Evolutionary conservation across 352 stramenopile genomes (phyloP).

Genomic region (Pythium apleroticum): DNA sequence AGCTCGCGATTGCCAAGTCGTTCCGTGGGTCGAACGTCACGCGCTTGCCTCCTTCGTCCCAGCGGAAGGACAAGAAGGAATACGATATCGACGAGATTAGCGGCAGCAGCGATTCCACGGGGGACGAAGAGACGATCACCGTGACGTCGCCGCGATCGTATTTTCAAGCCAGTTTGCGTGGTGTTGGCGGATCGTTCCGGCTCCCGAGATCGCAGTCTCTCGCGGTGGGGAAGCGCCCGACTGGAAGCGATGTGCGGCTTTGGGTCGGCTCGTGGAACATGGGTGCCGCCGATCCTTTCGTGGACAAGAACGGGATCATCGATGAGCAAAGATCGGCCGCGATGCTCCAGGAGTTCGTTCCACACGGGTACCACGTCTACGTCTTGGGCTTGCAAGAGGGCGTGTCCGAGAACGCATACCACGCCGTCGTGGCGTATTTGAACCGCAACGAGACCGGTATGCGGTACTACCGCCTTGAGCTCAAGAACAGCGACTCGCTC

Average conservation of each 20-base stretch:
- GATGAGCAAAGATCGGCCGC: conserved; percentile 65
- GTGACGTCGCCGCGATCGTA: conserved; percentile 70
- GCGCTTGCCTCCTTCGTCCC: conserved; percentile 25
- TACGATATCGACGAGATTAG: conserved; percentile 41
- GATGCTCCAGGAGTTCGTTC: conserved; percentile 79
- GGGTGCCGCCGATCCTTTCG: conserved; percentile 76
- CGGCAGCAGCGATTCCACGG: conserved; percentile 15
- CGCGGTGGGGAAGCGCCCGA: conserved; percentile 34
- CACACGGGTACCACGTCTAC: conserved; percentile 85
- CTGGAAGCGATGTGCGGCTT: conserved; percentile 57
- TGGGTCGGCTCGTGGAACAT: conserved; percentile 90
- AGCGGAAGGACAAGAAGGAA: conserved; percentile 28
- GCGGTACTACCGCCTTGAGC: conserved; percentile 71
- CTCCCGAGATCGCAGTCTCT: conserved; percentile 17
- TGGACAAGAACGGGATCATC: conserved; percentile 67
- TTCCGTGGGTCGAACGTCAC: conserved; percentile 31
- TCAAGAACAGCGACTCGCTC: conserved; percentile 74
- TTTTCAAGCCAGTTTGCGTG: conserved; percentile 50
- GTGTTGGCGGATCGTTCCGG: conserved; percentile 39
- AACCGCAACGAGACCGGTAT: conserved; percentile 63
- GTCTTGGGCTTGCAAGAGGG: conserved; percentile 83
- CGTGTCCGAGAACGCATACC: conserved; percentile 85
- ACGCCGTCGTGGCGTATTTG: conserved; percentile 72
- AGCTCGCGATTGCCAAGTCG: conserved; percentile 39
- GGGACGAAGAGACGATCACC: conserved; percentile 24